These are phyloP conservation scores for Penstemon davidsonii DNA, from an alignment of 257 asterid genomes.

Conservation along the genomic window DNA sequence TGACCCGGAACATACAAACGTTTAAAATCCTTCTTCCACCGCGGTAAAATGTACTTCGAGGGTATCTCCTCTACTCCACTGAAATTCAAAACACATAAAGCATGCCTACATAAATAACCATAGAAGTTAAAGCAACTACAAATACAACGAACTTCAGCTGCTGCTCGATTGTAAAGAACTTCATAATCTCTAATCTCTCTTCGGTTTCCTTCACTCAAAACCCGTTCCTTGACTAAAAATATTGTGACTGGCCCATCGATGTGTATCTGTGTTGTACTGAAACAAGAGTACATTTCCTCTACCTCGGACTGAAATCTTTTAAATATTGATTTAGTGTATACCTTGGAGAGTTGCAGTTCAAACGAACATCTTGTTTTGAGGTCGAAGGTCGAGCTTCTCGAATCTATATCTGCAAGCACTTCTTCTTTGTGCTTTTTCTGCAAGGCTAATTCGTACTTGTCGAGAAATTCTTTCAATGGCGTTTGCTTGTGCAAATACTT, in stretches of 20 bases:
- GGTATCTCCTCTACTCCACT: constrained; percentile 84
- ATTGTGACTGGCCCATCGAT: constrained; percentile 53
- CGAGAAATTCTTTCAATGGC: constrained; percentile 75
- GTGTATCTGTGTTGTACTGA: constrained; percentile 69
- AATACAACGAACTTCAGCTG: constrained; percentile 70
- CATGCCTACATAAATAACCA: constrained; percentile 78
- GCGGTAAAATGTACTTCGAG: constrained; percentile 54
- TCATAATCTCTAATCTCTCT: constrained; percentile 70
- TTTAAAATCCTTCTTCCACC: constrained; percentile 80
- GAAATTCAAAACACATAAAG: constrained; percentile 68
- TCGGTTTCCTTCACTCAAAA: constrained; percentile 53
- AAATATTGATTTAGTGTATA: constrained; percentile 61
- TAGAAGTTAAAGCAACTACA: constrained; percentile 84
- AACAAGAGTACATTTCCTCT: constrained; percentile 88
- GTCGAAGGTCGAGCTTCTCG: constrained; percentile 54
- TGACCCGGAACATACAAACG: constrained; percentile 41
- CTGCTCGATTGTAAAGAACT: constrained; percentile 57
- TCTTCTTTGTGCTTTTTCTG: constrained; percentile 77
- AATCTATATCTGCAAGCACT: constrained; percentile 59
- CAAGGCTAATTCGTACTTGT: constrained; percentile 76
- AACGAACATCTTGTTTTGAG: constrained; percentile 69
- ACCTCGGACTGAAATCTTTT: constrained; percentile 69
- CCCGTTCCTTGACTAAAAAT: constrained; percentile 73
- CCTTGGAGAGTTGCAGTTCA: constrained; percentile 67
- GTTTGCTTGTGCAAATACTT: constrained; percentile 80